phyloP scores from a whole-genome alignment of 2,329 filamentous ascomycete genomes.

The Pseudocercospora cruenta region DNA sequence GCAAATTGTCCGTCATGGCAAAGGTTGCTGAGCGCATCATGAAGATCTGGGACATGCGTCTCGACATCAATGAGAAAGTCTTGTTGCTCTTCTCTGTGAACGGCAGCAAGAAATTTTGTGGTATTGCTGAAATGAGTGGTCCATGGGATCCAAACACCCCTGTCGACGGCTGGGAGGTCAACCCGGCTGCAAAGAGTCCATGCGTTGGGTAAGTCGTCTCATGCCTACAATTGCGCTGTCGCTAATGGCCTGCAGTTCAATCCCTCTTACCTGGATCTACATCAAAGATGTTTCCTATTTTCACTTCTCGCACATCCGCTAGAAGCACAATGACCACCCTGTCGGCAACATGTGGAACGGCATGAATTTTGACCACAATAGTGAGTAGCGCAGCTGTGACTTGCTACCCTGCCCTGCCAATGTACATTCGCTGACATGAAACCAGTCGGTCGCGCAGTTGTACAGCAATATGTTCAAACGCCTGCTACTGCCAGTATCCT shows the following conservation, averaged over 20 bases:
- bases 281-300: conserved; percentile 37
- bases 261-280: conserved; percentile 35
- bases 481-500: conserved; percentile 29
- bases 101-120: conserved; percentile 35
- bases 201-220: conserved; percentile 25
- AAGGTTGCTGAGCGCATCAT: conserved; percentile 35
- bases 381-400: neutral
- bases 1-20: conserved; percentile 30
- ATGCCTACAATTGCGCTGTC: neutral
- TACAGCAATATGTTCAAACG: conserved; percentile 31
- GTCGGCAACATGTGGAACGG: conserved; percentile 42
- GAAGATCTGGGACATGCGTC: conserved; percentile 28
- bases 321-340: conserved; percentile 27
- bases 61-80: conserved; percentile 28
- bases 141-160: conserved; percentile 25
- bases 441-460: conserved; percentile 30
- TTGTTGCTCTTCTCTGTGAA: conserved; percentile 38
- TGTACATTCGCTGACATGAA: neutral
- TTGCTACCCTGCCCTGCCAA: neutral
- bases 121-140: conserved; percentile 36
- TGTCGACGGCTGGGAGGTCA: conserved; percentile 31
- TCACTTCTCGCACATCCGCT: conserved; percentile 33
- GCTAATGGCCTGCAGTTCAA: conserved; percentile 29
- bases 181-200: conserved; percentile 9
- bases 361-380: conserved; percentile 33